Base-by-base conservation (phyloP, 2,329 filamentous ascomycete genomes). In the Cladosporium phlei region DNA sequence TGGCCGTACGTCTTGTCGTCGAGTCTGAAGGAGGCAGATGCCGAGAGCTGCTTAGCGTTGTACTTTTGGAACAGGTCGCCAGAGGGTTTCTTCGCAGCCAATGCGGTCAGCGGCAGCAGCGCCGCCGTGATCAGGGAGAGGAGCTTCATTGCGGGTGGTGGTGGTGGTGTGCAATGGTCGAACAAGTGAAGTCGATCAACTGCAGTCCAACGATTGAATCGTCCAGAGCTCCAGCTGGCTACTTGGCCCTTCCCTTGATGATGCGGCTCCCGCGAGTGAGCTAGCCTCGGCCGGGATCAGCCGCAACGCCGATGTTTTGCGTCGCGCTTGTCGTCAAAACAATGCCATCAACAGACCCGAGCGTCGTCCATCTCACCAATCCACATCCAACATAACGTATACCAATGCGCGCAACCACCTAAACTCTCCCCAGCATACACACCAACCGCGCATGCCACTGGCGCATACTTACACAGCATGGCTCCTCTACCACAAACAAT, bases 1-100 rank as follows among this genome's bases (percentile, higher is more conserved):
- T 86, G 78, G 56, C 79, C 76, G 74, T 93, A 98, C 38, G 76
- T 73, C 19, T 71, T 69, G 66, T 95, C 89, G 66, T 83, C 77
- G 56, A 98, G 80, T 71, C 88, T 88, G 63, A 95, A 60, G 20
- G 78, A 69, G 3, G 47, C 50, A 19, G 78, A 77, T 16, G 38
- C 25, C 33, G 75, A 73, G 48, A 83, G 75, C 49, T 85, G 74
- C 65, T 89, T 82, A 54, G 78, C 64, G 63, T 85, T 81, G 70
- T 82, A 91, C 49, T 80, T 76, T 53, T 78, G 66, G 72, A 91
- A 95, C 60, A 79, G 81, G 65, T 87, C 80, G 28, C 51, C 27
- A 1, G 59, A 34, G 38, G 81, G 71, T 65, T 85, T 82, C 63
- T 84, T 85, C 44, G 84, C 78, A 38, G 78, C 80, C 30, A 83